Percentiles rank a stretch among this genome's conserved stretches.
Evolutionary conservation across 768 basidiomycete genomes (phyloP).

Genomic region (Macrolepiota albuminosa): DNA sequence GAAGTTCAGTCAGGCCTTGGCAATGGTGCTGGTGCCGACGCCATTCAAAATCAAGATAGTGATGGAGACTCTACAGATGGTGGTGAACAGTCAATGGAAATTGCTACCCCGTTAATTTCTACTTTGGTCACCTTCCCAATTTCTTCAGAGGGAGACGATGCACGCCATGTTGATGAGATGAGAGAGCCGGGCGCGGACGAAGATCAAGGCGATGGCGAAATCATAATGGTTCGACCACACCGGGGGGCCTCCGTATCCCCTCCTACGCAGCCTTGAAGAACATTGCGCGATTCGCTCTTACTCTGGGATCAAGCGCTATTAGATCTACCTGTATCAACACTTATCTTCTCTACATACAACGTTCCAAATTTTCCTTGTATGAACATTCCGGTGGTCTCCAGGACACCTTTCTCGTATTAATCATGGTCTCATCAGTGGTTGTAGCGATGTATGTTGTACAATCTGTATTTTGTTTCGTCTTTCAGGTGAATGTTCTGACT

Average conservation of each 20-base stretch:
- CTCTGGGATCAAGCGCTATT: background rate
- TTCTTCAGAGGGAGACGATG: background rate
- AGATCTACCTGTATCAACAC: background rate
- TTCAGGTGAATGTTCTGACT: background rate
- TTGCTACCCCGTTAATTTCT: slow-evolving; percentile 13
- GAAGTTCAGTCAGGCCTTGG: background rate
- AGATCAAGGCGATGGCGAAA: slow-evolving; percentile 1
- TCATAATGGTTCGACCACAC: slow-evolving; percentile 9
- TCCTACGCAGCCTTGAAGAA: background rate
- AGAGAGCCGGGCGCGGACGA: background rate
- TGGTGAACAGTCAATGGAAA: slow-evolving; percentile 17
- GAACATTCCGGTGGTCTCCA: background rate
- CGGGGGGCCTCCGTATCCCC: background rate
- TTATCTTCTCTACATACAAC: background rate
- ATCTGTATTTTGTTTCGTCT: background rate
- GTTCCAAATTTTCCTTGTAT: background rate
- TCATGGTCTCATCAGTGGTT: no score
- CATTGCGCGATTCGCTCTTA: background rate
- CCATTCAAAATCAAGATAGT: background rate
- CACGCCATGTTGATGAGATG: background rate
- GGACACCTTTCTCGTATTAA: background rate
- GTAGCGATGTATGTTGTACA: background rate
- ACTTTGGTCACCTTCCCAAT: slow-evolving; percentile 1
- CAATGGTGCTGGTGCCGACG: background rate
- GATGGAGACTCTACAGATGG: slow-evolving; percentile 8